A percentile compares a stretch with the other conserved stretches of the same genome.
These are phyloP conservation scores for Logfia minima DNA, from an alignment of 129 eudicot species.

Conservation along the genomic window DNA sequence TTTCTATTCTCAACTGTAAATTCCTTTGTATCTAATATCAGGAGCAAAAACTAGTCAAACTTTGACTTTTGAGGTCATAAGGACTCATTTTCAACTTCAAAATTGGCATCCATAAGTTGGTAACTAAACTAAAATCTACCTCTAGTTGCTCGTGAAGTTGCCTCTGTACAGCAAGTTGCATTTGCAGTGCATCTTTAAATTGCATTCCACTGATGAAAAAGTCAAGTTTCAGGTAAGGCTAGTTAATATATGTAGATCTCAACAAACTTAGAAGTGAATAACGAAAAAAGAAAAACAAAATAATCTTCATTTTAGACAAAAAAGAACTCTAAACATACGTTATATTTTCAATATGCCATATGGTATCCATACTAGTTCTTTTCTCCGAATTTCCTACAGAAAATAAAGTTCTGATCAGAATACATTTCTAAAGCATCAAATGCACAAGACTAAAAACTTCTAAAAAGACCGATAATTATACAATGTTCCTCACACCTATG, in stretches of 20 bases:
- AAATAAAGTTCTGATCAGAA: slow-evolving; percentile 8
- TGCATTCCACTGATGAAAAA: slow-evolving; percentile 51
- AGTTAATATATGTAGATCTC: not conserved
- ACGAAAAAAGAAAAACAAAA: not conserved
- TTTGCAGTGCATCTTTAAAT: slow-evolving; percentile 61
- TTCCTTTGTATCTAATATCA: slow-evolving; percentile 58
- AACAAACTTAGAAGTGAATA: not conserved
- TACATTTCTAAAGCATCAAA: not conserved
- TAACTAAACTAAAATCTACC: slow-evolving; percentile 30
- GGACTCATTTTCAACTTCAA: not conserved
- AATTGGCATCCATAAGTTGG: not conserved
- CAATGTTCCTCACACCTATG: slow-evolving; percentile 52
- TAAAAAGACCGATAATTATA: not conserved
- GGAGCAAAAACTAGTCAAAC: slow-evolving; percentile 14
- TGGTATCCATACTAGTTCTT: slow-evolving; percentile 34
- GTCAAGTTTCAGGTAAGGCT: not conserved
- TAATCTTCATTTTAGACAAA: not conserved
- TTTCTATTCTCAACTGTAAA: slow-evolving; percentile 76
- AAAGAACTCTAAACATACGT: slow-evolving; percentile 36
- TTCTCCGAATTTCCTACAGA: slow-evolving; percentile 55
- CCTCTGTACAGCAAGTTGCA: slow-evolving; percentile 72
- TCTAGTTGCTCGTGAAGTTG: slow-evolving; percentile 81
- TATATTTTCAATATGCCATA: slow-evolving; percentile 45
- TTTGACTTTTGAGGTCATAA: slow-evolving; percentile 20
- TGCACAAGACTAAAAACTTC: not conserved